Evolutionary conservation across 2,329 filamentous ascomycete species (phyloP), one percentile per base, ranked within the genome.

Genomic region (Ophiosphaerella korrae): DNA sequence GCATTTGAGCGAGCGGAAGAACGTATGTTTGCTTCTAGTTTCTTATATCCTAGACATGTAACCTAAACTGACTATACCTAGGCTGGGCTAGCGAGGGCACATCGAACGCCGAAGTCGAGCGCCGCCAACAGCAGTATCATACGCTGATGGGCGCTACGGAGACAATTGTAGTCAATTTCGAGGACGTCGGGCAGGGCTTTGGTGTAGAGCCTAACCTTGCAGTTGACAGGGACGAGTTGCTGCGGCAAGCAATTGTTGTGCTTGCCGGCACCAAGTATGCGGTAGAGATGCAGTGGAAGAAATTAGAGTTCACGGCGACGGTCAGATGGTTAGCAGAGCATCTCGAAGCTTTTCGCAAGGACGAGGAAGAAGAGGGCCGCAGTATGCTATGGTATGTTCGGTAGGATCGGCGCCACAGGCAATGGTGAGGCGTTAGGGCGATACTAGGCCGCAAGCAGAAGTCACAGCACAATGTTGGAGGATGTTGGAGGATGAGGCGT

Each of bases 121-220:
- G 65, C 8, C 69, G 69, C 16, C 68, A 71, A 26, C 59, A 64
- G 46, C 66, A 72, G 53, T 68, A 72, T 46, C 56, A 57, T 39
- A 69, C 64, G 9, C 60, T 72, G 3, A 71, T 71, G 70, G 59
- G 63, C 18, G 67, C 66, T 26, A 68, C 63, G 35, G 63, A 68
- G 52, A 67, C 66, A 12, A 60, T 72, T 16, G 57, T 71, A 9
- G 62, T 63, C 35, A 69, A 58, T 42, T 72, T 66, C 49, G 57
- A 70, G 29, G 64, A 67, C 23, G 63, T 72, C 29, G 60, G 60
- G n/a, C 58, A 62, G 50, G 62, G 63, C 1, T 58, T 62, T 29
- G 61, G 58, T 5, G 50, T 62, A 36, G 56, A 53, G 24, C 57
- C 58, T 21, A 52, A 54, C 40, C 46, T 59, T 8, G 51, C 53